Evolutionary conservation across 176 grass and related monocot genomes (phyloP), one percentile per base, ranked within the genome.

Genomic region (Aegilops umbellulata): DNA sequence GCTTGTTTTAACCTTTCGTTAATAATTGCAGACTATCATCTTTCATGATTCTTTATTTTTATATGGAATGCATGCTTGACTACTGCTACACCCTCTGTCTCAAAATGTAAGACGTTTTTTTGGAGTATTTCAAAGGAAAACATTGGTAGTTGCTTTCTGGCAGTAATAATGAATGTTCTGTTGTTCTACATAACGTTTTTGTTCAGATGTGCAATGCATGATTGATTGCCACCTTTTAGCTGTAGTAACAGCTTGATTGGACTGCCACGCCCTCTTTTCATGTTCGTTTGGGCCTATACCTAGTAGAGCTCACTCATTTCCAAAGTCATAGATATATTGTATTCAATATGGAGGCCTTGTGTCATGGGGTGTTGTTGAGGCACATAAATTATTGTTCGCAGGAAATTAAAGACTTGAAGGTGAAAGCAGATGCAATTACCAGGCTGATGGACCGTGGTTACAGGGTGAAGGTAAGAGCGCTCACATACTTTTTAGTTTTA

Each of bases 361-460:
- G 26, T 6, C 86, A 49, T 27, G 32, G 19, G 44, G 2, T 60
- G 19, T 65, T 85, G 31, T 35, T 60, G 69, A 81, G n/a, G 38
- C 35, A 46, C 32, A 75, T 32, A 58, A 60, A 11, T 47, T 66
- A 27, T 47, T 84, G 0, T 17, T 9, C 29, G 61, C 61, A 88
- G 89, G 81, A 88, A 84, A 10, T 84, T 66, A 91, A 88, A 84
- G 89, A 91, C 72, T 22, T 88, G 82, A 81, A 70, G 77, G 89
- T 91, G 24, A 91, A 91, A 87, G 89, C 81, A 55, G 85, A 91
- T 80, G 64, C 67, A 84, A 76, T 87, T 60, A 87, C 68, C 14
- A 84, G 81, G 35, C 53, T 91, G 60, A 87, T 80, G 85, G 85
- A 91, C 35, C 85, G 85, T n/a, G 89, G 89, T 49, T 88, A 91